phyloP scores from a whole-genome alignment of 345 rosid species.

The Linum lewisii region DNA sequence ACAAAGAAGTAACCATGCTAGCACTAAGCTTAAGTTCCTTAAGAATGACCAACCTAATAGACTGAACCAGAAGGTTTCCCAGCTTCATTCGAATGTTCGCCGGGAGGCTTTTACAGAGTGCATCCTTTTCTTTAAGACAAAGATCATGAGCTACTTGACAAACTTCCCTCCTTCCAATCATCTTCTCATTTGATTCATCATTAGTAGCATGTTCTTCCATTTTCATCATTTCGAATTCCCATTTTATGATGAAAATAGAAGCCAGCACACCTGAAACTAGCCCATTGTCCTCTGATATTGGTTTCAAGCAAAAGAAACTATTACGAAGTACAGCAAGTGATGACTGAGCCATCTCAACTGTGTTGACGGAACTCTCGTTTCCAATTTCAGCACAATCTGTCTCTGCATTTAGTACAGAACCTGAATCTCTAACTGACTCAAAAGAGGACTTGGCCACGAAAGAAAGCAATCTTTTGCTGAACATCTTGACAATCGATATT shows the following conservation, averaged over 20 bases:
- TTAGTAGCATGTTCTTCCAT: constrained; percentile 24
- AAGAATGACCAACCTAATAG: constrained; percentile 48
- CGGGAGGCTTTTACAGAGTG: constrained; percentile 43
- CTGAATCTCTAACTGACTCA: constrained; percentile 45
- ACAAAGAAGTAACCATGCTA: constrained; percentile 35
- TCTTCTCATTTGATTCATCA: constrained; percentile 26
- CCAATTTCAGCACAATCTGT: constrained; percentile 22
- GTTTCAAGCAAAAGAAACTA: constrained; percentile 49
- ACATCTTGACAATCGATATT: constrained; percentile 35
- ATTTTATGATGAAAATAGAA: constrained; percentile 46
- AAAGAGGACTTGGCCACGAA: constrained; percentile 57
- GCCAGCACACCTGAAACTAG: constrained; percentile 51
- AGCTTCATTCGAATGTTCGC: constrained; percentile 36
- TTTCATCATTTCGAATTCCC: constrained; percentile 50
- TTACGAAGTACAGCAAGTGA: constrained; percentile 55
- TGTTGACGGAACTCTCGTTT: constrained; percentile 18
- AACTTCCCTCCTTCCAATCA: constrained; percentile 30
- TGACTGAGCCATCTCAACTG: constrained; percentile 40
- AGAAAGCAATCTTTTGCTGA: constrained; percentile 38
- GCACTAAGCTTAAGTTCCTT: constrained; percentile 38
- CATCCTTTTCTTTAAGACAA: constrained; percentile 32
- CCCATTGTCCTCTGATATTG: constrained; percentile 40
- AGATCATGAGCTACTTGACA: constrained; percentile 35
- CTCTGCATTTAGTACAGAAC: constrained; percentile 28
- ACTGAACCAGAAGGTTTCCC: constrained; percentile 39